Percentiles rank a stretch among this genome's conserved stretches.
Evolutionary conservation across 2,329 filamentous ascomycete species (phyloP).

Genomic region (Fusarium tanahbumbuense): DNA sequence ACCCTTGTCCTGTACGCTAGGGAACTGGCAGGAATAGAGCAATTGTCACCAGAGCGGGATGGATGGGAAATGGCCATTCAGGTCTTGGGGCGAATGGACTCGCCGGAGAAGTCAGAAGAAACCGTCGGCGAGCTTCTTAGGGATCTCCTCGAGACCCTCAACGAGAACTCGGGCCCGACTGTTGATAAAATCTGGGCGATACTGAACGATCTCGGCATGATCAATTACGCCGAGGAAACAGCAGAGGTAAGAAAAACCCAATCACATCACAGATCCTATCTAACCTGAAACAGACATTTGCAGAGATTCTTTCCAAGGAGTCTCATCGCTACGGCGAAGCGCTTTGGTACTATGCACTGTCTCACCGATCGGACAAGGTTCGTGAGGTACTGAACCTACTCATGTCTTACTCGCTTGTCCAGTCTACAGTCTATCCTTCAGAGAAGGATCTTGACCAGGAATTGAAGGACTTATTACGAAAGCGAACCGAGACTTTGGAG

Average conservation of each 20-base stretch:
- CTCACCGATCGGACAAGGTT: constrained; percentile 81
- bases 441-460: constrained; percentile 77
- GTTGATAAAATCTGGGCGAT: constrained; percentile 86
- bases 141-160: constrained; percentile 69
- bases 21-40: constrained; percentile 68
- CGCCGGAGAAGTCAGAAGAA: constrained; percentile 75
- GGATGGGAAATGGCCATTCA: constrained; percentile 93
- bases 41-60: constrained; percentile 64
- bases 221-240: constrained; percentile 80
- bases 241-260: constrained; percentile 73
- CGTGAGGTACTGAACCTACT: constrained; percentile 88
- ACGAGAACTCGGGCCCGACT: constrained; percentile 74
- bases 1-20: constrained; percentile 82
- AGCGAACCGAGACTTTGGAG: constrained; percentile 77
- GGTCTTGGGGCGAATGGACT: constrained; percentile 83
- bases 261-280: constrained; percentile 4
- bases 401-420: constrained; percentile 86
- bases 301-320: constrained; percentile 77
- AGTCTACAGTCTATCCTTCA: constrained; percentile 83
- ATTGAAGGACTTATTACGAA: constrained; percentile 75
- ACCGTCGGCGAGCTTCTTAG: constrained; percentile 78
- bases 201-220: constrained; percentile 81
- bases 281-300: constrained; percentile 74
- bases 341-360: constrained; percentile 89
- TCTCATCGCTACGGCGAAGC: constrained; percentile 86